Percentiles rank a stretch among this genome's conserved stretches.
Evolutionary conservation across 2,329 filamentous ascomycete genomes (phyloP).

Genomic region (Botrytis elliptica): DNA sequence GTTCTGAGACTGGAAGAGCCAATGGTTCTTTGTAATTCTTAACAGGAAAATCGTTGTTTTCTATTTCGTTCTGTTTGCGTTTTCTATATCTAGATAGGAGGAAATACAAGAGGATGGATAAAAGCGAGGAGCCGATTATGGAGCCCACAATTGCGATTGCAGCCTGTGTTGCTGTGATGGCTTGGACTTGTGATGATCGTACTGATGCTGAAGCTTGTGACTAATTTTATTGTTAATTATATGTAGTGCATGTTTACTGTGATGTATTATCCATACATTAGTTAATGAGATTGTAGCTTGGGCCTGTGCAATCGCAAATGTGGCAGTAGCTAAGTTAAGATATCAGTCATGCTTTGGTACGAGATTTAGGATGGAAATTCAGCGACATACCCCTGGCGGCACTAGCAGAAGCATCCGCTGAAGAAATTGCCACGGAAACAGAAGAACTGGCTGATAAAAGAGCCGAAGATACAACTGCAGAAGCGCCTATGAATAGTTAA

Average conservation of each 20-base stretch:
- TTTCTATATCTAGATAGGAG: neutral
- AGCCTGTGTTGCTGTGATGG: neutral
- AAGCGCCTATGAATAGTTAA: neutral
- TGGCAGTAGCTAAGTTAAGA: neutral
- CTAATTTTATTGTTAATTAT: neutral
- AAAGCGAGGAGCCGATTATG: neutral
- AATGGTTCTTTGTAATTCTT: neutral
- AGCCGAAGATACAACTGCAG: neutral
- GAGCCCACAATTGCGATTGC: neutral
- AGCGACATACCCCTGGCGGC: neutral
- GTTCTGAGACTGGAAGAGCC: neutral
- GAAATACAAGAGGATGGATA: neutral
- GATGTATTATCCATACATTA: neutral
- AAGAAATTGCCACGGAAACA: neutral
- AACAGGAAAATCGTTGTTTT: neutral
- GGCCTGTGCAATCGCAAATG: neutral
- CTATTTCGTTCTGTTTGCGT: neutral
- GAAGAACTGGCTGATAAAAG: neutral
- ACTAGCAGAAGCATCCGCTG: neutral
- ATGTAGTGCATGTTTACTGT: neutral
- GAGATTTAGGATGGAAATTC: accelerated
- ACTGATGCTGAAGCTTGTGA: neutral
- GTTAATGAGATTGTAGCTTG: neutral
- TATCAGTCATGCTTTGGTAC: neutral
- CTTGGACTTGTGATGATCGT: slow-evolving; percentile 1